Conservation (phyloP, 208 protist genomes). For the Dictyostelium gargantuum region DNA sequence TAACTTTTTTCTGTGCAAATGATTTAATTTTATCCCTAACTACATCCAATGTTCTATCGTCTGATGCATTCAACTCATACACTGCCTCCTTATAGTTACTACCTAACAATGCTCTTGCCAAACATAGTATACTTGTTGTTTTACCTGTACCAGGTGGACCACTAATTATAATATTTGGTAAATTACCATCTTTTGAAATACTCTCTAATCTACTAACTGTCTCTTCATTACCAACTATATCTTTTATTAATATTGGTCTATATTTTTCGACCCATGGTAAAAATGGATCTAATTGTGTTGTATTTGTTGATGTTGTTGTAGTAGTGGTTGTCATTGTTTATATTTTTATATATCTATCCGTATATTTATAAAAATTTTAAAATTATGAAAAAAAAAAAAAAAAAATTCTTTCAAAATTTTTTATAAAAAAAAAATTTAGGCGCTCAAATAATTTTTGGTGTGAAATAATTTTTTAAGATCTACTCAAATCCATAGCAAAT, state of each 20-base stretch:
- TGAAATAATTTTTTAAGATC: too few species aligned
- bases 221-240: conserved; percentile 98
- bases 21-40: conserved; percentile 98
- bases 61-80: conserved; percentile 99
- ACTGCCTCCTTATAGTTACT: conserved; percentile 90
- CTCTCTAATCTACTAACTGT: conserved; percentile 94
- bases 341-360: background rate
- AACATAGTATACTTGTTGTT: conserved; percentile 98
- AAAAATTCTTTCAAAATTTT: too few species aligned
- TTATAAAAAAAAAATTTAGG: too few species aligned
- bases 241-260: conserved; percentile 93
- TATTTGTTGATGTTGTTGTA: background rate
- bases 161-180: conserved; percentile 99
- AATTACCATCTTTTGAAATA: conserved; percentile 95
- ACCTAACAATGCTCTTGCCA: conserved; percentile 97
- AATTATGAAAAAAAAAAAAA: background rate
- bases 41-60: conserved; percentile 98
- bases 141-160: conserved; percentile 98
- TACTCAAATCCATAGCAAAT: too few species aligned
- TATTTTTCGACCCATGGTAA: conserved; percentile 99
- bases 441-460: too few species aligned
- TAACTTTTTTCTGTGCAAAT: conserved; percentile 91
- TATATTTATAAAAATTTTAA: background rate
- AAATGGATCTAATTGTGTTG: background rate
- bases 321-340: background rate